A percentile compares a stretch with the other conserved stretches of the same genome.
Conservation (phyloP, 2,329 filamentous ascomycete species). For the Fusarium liriodendri region DNA sequence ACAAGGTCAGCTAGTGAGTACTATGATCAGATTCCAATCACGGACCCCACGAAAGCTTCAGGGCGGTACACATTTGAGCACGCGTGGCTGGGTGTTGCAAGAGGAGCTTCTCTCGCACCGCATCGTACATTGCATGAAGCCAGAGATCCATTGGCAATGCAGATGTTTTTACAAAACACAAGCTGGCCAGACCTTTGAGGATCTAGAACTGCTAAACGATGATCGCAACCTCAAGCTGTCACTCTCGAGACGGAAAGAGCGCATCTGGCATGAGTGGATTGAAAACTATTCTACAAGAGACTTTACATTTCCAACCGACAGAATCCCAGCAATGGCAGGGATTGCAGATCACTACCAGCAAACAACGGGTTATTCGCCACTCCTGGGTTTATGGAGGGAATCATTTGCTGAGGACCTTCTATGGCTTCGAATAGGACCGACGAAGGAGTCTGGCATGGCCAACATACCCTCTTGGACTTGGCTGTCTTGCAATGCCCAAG, state of each 20-base stretch:
- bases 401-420: constrained; percentile 1
- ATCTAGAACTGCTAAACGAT: not conserved
- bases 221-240: not conserved
- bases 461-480: constrained; percentile 15
- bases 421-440: not conserved
- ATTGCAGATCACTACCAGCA: constrained; percentile 8
- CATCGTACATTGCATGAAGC: constrained; percentile 13
- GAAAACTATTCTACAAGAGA: constrained; percentile 4
- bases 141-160: constrained; percentile 22
- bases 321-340: constrained; percentile 1
- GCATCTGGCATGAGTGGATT: constrained; percentile 16
- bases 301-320: constrained; percentile 3
- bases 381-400: constrained; percentile 10
- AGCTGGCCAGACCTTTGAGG: not conserved
- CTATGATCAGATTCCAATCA: not conserved
- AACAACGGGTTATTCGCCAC: not conserved
- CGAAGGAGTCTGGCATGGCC: not conserved
- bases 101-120: constrained; percentile 10
- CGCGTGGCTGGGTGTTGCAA: constrained; percentile 8
- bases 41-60: not conserved
- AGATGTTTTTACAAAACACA: not conserved
- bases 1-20: not conserved
- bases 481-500: not conserved
- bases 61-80: not conserved
- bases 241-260: not conserved